Conservation (phyloP, 257 asterid species). For the Nicotiana attenuata region DNA sequence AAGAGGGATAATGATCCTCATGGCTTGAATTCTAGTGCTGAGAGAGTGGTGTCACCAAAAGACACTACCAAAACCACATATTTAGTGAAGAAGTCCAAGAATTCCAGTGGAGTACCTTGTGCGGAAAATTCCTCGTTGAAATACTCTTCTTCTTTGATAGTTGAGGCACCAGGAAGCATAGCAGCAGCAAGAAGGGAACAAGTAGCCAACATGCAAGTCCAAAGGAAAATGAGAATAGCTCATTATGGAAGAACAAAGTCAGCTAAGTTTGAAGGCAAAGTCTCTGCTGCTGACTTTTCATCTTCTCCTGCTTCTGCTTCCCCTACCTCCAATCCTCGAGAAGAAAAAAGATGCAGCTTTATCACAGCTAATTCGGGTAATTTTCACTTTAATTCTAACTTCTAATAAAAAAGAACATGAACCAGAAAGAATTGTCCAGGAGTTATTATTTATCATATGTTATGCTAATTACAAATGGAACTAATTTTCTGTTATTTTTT, state of each 20-base stretch:
- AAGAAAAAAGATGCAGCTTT: conserved; percentile 63
- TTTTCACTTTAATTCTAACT: no score
- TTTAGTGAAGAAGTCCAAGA: conserved; percentile 38
- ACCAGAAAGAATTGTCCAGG: no score
- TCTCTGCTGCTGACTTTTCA: conserved; percentile 13
- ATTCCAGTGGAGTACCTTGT: conserved; percentile 1
- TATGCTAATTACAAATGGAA: background rate
- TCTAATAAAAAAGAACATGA: no score
- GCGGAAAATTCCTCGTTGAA: conserved; percentile 18
- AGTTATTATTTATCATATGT: no score
- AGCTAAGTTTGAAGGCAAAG: conserved; percentile 30
- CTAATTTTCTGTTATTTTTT: background rate
- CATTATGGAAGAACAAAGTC: conserved; percentile 69
- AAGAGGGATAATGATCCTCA: conserved; percentile 27
- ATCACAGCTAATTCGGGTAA: conserved; percentile 76
- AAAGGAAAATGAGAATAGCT: conserved; percentile 65
- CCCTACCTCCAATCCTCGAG: background rate
- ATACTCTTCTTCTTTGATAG: conserved; percentile 33
- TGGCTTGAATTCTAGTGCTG: conserved; percentile 25
- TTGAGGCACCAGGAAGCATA: conserved; percentile 60
- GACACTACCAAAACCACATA: background rate
- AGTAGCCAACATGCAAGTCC: conserved; percentile 56
- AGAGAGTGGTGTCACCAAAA: conserved; percentile 24
- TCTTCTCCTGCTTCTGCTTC: background rate
- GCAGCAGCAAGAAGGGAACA: conserved; percentile 84